Conservation (phyloP, 2,329 filamentous ascomycete genomes). For the Aureobasidium sp. region DNA sequence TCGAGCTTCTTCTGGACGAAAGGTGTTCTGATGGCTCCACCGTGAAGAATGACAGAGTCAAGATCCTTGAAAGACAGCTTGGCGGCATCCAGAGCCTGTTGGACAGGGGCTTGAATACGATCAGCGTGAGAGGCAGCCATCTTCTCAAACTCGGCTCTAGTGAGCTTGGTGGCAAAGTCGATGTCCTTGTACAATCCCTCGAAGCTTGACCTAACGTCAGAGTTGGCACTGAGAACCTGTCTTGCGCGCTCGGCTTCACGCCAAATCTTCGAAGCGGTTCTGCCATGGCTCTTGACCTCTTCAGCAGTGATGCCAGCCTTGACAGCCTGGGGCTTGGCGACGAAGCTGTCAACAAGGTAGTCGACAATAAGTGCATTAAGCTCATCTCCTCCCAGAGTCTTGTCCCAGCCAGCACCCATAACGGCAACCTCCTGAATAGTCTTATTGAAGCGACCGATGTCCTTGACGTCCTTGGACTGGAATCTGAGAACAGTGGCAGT, state of each 20-base stretch:
- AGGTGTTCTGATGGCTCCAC: slow-evolving; percentile 81
- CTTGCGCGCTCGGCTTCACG: slow-evolving; percentile 85
- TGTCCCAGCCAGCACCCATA: slow-evolving; percentile 80
- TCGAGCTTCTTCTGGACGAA: slow-evolving; percentile 91
- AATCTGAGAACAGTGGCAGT: slow-evolving; percentile 87
- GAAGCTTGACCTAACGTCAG: slow-evolving; percentile 70
- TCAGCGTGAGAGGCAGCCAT: slow-evolving; percentile 62
- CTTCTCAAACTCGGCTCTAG: slow-evolving; percentile 71
- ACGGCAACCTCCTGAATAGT: slow-evolving; percentile 93
- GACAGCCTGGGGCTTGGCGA: slow-evolving; percentile 58
- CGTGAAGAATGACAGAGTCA: slow-evolving; percentile 87
- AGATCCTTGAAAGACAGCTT: slow-evolving; percentile 68
- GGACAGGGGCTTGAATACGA: slow-evolving; percentile 62
- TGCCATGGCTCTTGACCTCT: slow-evolving; percentile 66
- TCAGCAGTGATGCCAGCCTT: slow-evolving; percentile 56
- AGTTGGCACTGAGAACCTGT: slow-evolving; percentile 89
- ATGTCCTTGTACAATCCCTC: slow-evolving; percentile 88
- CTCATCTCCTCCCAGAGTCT: slow-evolving; percentile 79
- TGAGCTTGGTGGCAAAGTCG: slow-evolving; percentile 88
- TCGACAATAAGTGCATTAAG: slow-evolving; percentile 84
- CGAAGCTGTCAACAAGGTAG: slow-evolving; percentile 77
- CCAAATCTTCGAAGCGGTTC: slow-evolving; percentile 80
- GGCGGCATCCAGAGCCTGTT: slow-evolving; percentile 66
- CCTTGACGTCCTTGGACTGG: slow-evolving; percentile 83
- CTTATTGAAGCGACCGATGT: slow-evolving; percentile 89